Evolutionary conservation across 2,329 filamentous ascomycete genomes (phyloP), one percentile per base, ranked within the genome.

Genomic region (Raffaelea albimanens): DNA sequence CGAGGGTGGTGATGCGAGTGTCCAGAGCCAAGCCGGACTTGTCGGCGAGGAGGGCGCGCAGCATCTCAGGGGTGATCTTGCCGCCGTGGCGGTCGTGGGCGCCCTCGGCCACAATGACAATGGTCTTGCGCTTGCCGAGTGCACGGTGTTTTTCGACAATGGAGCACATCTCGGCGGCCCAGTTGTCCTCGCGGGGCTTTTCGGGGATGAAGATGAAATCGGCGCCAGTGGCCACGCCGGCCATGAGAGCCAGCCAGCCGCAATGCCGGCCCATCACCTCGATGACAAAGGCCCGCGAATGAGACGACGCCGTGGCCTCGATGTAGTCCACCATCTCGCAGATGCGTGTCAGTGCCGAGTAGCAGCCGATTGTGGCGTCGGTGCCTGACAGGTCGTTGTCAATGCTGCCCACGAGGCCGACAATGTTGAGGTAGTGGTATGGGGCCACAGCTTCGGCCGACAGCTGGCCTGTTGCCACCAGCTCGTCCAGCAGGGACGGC

Each of bases 211-310:
- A 97, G 58, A 97, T 80, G 67, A 94, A 98, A 66, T 98, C 93
- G 16, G 93, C 90, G 44, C 91, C 93, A 1, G 88, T 95, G 50
- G 87, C 90, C 50, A 98, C 90, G 59, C 90, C 91, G 14, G 91
- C 85, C 84, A 97, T 96, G 52, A 98, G 76, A 38, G 93, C 93
- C 52, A 98, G 74, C 93, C 93, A 98, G 53, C 93, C 93, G 64
- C 93, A 98, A 68, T 98, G 91, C 50, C 93, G 79, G 44, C 93
- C 93, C 93, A 98, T 98, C 59, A 98, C 93, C 66, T 96, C 93
- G 53, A 98, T 86, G 49, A 98, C 90, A 65, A 98, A 98, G 36
- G 93, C 93, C 58, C 93, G 78, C 55, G 95, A 94, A 67, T 98
- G 93, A 23, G 90, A 96, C 34, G 83, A 84, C 45, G 91, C 91